Evolutionary conservation across 768 basidiomycete genomes (phyloP).

Genomic region (Wakefieldia striispora): DNA sequence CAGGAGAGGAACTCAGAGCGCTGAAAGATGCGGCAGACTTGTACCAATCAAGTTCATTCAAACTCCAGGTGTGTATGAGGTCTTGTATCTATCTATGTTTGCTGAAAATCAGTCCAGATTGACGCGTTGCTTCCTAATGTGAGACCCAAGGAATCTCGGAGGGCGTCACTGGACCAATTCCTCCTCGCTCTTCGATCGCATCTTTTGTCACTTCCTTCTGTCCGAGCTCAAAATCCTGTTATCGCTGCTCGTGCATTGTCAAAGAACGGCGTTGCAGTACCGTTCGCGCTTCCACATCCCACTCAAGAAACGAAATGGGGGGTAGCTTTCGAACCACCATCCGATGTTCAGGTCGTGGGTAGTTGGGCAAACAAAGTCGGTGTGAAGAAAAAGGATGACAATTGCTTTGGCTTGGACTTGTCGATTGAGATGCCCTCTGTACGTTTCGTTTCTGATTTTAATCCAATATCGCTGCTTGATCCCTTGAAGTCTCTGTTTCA

Average conservation of each 20-base stretch:
- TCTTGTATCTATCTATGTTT: neutral
- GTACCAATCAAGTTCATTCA: constrained; percentile 78
- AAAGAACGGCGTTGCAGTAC: constrained; percentile 57
- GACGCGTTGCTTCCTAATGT: constrained; percentile 78
- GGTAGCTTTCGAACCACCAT: constrained; percentile 75
- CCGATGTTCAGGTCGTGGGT: constrained; percentile 74
- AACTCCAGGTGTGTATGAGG: constrained; percentile 62
- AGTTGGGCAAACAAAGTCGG: constrained; percentile 82
- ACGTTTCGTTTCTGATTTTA: constrained; percentile 24
- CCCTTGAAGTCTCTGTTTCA: constrained; percentile 70
- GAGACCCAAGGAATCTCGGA: constrained; percentile 55
- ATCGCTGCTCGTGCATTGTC: constrained; percentile 55
- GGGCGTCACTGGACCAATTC: constrained; percentile 62
- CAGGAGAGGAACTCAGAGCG: constrained; percentile 64
- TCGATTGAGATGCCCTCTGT: constrained; percentile 87
- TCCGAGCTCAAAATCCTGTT: constrained; percentile 63
- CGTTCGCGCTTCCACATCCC: constrained; percentile 68
- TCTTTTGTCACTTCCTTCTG: constrained; percentile 55
- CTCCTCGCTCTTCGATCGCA: constrained; percentile 66
- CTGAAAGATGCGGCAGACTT: constrained; percentile 76
- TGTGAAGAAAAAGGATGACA: constrained; percentile 68
- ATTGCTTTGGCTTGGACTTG: constrained; percentile 70
- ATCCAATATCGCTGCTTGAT: neutral
- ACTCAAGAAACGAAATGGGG: constrained; percentile 86
- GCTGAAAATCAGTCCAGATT: constrained; percentile 47